A percentile compares a stretch with the other conserved stretches of the same genome.
Evolutionary conservation across 768 basidiomycete genomes (phyloP).

Genomic region (Floccularia luteovirens): DNA sequence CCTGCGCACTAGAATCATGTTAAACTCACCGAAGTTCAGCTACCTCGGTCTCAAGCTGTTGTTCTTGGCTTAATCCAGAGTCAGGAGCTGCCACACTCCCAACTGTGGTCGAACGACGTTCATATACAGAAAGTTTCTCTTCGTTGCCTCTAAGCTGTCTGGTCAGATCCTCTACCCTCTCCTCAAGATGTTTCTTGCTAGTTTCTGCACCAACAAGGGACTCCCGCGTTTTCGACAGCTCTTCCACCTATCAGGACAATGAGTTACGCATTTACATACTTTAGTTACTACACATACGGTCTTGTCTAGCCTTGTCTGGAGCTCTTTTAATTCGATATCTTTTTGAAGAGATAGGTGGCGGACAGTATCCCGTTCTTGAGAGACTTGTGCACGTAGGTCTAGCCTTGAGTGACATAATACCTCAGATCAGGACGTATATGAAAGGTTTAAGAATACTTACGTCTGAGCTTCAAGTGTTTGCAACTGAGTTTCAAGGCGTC

Average conservation of each 20-base stretch:
- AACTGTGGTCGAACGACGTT: slow-evolving; percentile 44
- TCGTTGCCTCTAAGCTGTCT: slow-evolving; percentile 66
- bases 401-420: slow-evolving; percentile 35
- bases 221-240: slow-evolving; percentile 64
- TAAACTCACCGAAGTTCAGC: slow-evolving; percentile 69
- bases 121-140: slow-evolving; percentile 85
- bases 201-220: slow-evolving; percentile 66
- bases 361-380: slow-evolving; percentile 65
- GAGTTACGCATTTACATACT: not conserved
- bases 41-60: slow-evolving; percentile 77
- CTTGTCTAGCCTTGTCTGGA: slow-evolving; percentile 67
- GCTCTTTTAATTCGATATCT: slow-evolving; percentile 73
- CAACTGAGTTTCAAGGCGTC: slow-evolving; percentile 73
- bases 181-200: slow-evolving; percentile 72
- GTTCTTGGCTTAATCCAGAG: slow-evolving; percentile 54
- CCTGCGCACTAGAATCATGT: not conserved
- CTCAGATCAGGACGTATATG: not conserved
- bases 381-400: slow-evolving; percentile 63
- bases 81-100: slow-evolving; percentile 26
- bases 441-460: slow-evolving; percentile 30
- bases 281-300: slow-evolving; percentile 41
- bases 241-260: slow-evolving; percentile 37
- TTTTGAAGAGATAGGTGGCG: slow-evolving; percentile 75
- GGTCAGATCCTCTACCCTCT: slow-evolving; percentile 54
- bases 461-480: slow-evolving; percentile 73